Evolutionary conservation across 345 rosid genomes (phyloP).

Genomic region (Euphorbia tirucalli): DNA sequence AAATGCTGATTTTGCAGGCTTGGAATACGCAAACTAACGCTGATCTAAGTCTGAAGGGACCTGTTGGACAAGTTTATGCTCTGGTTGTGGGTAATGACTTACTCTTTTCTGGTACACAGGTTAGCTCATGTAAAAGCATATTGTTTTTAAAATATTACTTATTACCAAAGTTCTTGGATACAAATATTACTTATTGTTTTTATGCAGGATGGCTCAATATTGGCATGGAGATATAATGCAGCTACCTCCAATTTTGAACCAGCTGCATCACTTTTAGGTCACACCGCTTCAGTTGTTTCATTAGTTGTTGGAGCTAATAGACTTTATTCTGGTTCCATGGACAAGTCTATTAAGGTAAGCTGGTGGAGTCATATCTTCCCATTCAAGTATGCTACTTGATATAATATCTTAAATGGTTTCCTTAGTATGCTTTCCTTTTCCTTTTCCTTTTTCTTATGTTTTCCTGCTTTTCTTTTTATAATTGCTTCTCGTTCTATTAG

Average conservation of each 20-base stretch:
- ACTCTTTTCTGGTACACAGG: slow-evolving; percentile 93
- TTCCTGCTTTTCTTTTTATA: neutral
- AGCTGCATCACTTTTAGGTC: slow-evolving; percentile 71
- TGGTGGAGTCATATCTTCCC: neutral
- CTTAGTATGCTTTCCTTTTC: neutral
- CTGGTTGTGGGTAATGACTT: slow-evolving; percentile 78
- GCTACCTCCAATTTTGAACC: slow-evolving; percentile 73
- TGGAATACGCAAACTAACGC: slow-evolving; percentile 76
- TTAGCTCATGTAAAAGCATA: slow-evolving; percentile 7
- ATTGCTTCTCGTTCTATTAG: slow-evolving; percentile 32
- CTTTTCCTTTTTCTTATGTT: neutral
- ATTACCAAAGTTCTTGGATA: neutral
- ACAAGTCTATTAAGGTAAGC: slow-evolving; percentile 72
- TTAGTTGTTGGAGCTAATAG: slow-evolving; percentile 87
- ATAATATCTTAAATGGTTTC: slow-evolving; percentile 1
- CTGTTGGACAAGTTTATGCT: slow-evolving; percentile 90
- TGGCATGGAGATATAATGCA: slow-evolving; percentile 83
- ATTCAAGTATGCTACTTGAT: neutral
- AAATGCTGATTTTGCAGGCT: slow-evolving; percentile 49
- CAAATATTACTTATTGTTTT: neutral
- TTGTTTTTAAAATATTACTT: neutral
- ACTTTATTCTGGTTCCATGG: slow-evolving; percentile 97
- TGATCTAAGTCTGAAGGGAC: slow-evolving; percentile 81
- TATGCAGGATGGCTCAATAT: slow-evolving; percentile 77
- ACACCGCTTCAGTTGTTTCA: slow-evolving; percentile 70